A percentile compares a stretch with the other conserved stretches of the same genome.
Conservation (phyloP, 2,329 filamentous ascomycete genomes). For the Penicillium sp. region DNA sequence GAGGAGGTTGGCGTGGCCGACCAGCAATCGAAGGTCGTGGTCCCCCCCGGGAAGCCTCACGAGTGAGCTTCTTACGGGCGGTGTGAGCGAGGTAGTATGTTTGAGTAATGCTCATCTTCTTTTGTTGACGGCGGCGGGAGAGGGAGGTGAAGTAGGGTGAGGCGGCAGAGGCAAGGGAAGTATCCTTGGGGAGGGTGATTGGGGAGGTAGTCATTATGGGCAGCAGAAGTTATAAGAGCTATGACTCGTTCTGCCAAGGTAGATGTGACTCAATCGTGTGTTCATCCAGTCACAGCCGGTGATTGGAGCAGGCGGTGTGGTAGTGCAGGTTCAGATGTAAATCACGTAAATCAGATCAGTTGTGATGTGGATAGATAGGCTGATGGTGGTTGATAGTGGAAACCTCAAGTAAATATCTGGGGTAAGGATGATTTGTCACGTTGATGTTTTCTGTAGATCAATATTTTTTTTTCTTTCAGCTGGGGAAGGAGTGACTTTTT, state of each 20-base stretch:
- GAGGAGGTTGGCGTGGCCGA: conserved; percentile 97
- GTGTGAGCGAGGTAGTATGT: conserved; percentile 98
- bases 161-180: conserved; percentile 31
- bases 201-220: conserved; percentile 27
- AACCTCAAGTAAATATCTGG: background rate
- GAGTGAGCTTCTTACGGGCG: conserved; percentile 91
- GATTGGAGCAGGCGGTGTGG: conserved; percentile 27
- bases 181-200: conserved; percentile 14
- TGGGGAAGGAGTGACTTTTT: background rate
- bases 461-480: background rate
- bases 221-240: conserved; percentile 20
- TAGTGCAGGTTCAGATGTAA: background rate
- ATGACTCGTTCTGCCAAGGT: conserved; percentile 32
- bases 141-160: conserved; percentile 44
- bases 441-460: background rate
- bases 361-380: background rate
- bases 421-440: background rate
- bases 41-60: conserved; percentile 86
- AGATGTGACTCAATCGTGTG: conserved; percentile 33
- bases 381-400: background rate
- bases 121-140: conserved; percentile 52
- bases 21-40: conserved; percentile 91
- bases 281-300: conserved; percentile 28
- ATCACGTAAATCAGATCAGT: background rate
- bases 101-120: conserved; percentile 96